Evolutionary conservation across 169 alveolate genomes (phyloP).

Genomic region (Cyclospora cayetanensis): DNA sequence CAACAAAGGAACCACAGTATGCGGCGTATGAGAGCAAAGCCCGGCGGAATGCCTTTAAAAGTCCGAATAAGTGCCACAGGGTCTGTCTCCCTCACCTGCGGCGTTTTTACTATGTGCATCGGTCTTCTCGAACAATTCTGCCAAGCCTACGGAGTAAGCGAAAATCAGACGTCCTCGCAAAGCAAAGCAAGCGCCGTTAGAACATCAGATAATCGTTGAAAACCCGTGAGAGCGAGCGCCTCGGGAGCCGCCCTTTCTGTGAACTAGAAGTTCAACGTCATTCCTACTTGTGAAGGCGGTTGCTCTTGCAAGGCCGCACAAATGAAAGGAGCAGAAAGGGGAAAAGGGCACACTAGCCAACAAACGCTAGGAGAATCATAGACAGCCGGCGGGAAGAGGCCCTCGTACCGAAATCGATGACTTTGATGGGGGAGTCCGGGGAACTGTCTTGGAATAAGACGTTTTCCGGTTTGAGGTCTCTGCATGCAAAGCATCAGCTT

Average conservation of each 20-base stretch:
- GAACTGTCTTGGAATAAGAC: slow-evolving; percentile 89
- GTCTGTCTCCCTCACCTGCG: slow-evolving; percentile 67
- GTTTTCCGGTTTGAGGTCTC: slow-evolving; percentile 98
- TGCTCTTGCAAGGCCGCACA: too few relatives aligned
- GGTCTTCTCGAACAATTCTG: slow-evolving; percentile 74
- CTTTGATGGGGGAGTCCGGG: slow-evolving; percentile 89
- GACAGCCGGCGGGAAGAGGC: neutral
- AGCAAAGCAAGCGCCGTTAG: neutral
- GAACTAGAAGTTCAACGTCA: too few relatives aligned
- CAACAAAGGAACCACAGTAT: too few relatives aligned
- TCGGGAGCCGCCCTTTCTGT: neutral
- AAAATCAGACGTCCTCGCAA: neutral
- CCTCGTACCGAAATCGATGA: slow-evolving; percentile 90
- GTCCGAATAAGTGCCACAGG: too few relatives aligned
- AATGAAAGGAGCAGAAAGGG: neutral
- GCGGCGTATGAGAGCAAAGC: too few relatives aligned
- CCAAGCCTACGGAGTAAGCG: slow-evolving; percentile 61
- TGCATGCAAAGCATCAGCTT: neutral
- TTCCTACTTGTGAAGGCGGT: too few relatives aligned
- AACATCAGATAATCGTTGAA: neutral
- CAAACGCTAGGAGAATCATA: neutral
- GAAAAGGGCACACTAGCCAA: neutral
- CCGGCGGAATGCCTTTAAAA: too few relatives aligned
- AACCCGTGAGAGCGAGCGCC: neutral
- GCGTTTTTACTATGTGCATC: slow-evolving; percentile 75